These are phyloP conservation scores for Backusella tuberculispora DNA, from an alignment of 192 early-diverging fungal genomes.

Conservation along the genomic window DNA sequence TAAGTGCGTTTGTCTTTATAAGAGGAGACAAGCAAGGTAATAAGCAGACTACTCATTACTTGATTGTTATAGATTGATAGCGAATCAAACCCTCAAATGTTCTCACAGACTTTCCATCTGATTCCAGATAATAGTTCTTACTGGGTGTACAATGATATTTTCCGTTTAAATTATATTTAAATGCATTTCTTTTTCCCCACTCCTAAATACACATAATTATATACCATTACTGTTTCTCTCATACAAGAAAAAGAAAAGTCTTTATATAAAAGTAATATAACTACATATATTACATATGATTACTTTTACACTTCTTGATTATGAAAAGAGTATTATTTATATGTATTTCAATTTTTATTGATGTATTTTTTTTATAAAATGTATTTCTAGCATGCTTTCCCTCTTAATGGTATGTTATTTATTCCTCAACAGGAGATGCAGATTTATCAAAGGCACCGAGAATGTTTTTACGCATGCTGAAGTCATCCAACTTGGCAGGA, in stretches of 20 bases:
- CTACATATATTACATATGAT: no score
- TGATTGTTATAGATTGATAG: constrained; percentile 64
- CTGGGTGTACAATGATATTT: constrained; percentile 89
- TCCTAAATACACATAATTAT: neutral
- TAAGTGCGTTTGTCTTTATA: constrained; percentile 36
- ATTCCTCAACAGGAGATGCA: constrained; percentile 22
- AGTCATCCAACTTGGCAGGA: constrained; percentile 78
- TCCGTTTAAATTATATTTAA: constrained; percentile 79
- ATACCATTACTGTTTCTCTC: neutral
- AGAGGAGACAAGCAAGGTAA: neutral
- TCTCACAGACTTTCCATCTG: constrained; percentile 88
- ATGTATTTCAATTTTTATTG: neutral
- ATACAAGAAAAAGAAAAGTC: no score
- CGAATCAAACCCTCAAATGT: constrained; percentile 79
- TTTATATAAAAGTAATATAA: no score
- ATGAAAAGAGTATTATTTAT: no score
- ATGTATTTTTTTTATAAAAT: neutral
- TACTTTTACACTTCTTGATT: no score
- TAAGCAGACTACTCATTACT: neutral
- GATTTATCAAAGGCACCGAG: constrained; percentile 51
- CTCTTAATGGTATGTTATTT: neutral
- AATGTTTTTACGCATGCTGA: constrained; percentile 88
- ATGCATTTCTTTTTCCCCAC: neutral
- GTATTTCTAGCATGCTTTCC: neutral
- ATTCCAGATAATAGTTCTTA: constrained; percentile 67